phyloP scores from a whole-genome alignment of 2,329 filamentous ascomycete species.

The Diplodia scrobiculata region DNA sequence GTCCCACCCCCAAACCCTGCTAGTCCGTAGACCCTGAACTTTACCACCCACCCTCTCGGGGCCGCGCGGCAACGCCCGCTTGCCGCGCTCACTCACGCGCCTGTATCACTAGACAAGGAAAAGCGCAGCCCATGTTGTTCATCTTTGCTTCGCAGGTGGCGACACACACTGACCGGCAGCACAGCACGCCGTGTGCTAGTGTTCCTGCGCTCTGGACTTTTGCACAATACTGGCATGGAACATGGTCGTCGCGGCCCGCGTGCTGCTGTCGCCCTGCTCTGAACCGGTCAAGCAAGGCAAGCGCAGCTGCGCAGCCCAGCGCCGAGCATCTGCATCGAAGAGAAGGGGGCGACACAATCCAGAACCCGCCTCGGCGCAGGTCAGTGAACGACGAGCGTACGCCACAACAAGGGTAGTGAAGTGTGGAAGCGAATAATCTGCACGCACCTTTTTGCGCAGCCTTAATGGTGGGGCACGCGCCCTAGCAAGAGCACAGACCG shows the following conservation, averaged over 20 bases:
- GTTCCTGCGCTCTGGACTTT: background rate
- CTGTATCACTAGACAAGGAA: background rate
- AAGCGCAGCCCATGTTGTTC: background rate
- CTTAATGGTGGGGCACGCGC: conserved; percentile 11
- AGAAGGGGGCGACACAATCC: background rate
- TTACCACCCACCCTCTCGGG: conserved; percentile 9
- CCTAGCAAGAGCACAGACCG: background rate
- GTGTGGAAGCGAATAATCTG: background rate
- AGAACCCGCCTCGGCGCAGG: background rate
- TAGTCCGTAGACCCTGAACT: background rate
- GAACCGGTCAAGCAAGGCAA: background rate
- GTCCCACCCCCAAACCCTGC: background rate
- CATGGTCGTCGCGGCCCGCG: background rate
- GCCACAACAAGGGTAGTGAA: background rate
- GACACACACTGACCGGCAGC: background rate
- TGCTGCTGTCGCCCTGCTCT: background rate
- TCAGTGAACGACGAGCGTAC: background rate
- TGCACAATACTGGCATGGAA: background rate
- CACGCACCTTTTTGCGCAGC: conserved; percentile 2
- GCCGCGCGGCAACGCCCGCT: conserved; percentile 9
- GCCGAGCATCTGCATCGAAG: background rate
- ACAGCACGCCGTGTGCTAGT: background rate
- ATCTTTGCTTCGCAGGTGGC: background rate
- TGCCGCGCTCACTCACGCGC: background rate
- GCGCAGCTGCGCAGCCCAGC: background rate